phyloP scores from a whole-genome alignment of 169 alveolate species.

The Plasmodium berghei region DNA sequence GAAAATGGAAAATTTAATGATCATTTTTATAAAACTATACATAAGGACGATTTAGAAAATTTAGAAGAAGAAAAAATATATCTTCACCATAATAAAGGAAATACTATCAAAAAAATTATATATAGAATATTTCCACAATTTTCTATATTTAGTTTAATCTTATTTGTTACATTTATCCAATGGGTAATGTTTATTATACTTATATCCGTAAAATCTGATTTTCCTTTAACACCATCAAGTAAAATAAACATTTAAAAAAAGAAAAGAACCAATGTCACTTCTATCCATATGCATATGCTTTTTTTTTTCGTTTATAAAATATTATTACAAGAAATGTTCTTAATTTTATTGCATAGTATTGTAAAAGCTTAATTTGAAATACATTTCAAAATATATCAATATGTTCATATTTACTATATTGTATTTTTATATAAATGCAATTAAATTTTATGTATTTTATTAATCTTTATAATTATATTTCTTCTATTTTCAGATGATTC shows the following conservation, averaged over 20 bases:
- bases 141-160: slow-evolving; percentile 59
- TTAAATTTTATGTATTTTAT: too few relatives aligned
- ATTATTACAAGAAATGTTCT: too few relatives aligned
- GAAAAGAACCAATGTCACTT: background rate
- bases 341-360: too few relatives aligned
- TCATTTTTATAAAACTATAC: slow-evolving; percentile 69
- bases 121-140: slow-evolving; percentile 75
- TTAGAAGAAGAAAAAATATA: slow-evolving; percentile 68
- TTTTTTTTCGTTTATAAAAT: too few relatives aligned
- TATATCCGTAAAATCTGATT: slow-evolving; percentile 66
- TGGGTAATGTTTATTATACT: slow-evolving; percentile 70
- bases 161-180: slow-evolving; percentile 73
- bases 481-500: slow-evolving; percentile 58
- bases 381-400: too few relatives aligned
- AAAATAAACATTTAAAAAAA: background rate
- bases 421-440: too few relatives aligned
- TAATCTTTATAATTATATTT: background rate
- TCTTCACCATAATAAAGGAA: slow-evolving; percentile 39
- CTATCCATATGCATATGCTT: background rate
- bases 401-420: too few relatives aligned
- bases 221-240: slow-evolving; percentile 71
- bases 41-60: slow-evolving; percentile 69
- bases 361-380: too few relatives aligned
- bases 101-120: slow-evolving; percentile 53
- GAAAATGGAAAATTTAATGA: slow-evolving; percentile 75